phyloP scores from a whole-genome alignment of 2,329 filamentous ascomycete genomes.

The Volutella citrinella region DNA sequence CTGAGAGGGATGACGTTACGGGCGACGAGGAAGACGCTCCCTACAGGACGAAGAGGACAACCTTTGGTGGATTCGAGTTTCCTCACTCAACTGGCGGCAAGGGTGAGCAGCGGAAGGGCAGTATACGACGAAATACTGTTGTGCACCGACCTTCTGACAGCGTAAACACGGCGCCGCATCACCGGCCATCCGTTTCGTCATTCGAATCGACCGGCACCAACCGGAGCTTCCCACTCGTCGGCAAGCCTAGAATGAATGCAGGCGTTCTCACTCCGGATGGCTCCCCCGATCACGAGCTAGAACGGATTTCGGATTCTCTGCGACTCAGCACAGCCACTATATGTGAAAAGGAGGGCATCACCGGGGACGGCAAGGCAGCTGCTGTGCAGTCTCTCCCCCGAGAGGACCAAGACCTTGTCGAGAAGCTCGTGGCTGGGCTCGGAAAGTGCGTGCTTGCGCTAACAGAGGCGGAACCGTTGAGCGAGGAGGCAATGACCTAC shows the following conservation, averaged over 20 bases:
- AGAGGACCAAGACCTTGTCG: constrained; percentile 59
- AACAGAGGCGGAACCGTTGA: constrained; percentile 51
- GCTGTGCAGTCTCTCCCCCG: constrained; percentile 46
- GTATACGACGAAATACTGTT: constrained; percentile 31
- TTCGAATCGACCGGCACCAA: constrained; percentile 57
- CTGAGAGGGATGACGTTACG: constrained; percentile 17
- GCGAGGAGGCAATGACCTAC: constrained; percentile 60
- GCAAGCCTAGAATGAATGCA: constrained; percentile 44
- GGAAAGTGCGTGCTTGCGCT: constrained; percentile 59
- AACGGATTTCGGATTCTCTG: constrained; percentile 46
- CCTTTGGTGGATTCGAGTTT: constrained; percentile 26
- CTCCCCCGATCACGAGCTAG: constrained; percentile 49
- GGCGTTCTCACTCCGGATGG: constrained; percentile 42
- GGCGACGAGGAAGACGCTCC: constrained; percentile 20
- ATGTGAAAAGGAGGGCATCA: constrained; percentile 32
- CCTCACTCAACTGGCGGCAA: constrained; percentile 20
- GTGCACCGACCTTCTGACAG: constrained; percentile 38
- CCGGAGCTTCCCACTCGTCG: constrained; percentile 61
- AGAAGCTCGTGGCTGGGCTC: constrained; percentile 57
- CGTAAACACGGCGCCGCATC: constrained; percentile 11
- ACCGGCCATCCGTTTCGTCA: constrained; percentile 52
- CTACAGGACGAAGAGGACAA: constrained; percentile 18
- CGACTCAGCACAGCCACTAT: constrained; percentile 46
- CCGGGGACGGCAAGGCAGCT: constrained; percentile 30
- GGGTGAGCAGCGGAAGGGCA: constrained; percentile 21